These are phyloP conservation scores for Cyclotella sp. DNA, from an alignment of 108 stramenopile species.

Conservation along the genomic window DNA sequence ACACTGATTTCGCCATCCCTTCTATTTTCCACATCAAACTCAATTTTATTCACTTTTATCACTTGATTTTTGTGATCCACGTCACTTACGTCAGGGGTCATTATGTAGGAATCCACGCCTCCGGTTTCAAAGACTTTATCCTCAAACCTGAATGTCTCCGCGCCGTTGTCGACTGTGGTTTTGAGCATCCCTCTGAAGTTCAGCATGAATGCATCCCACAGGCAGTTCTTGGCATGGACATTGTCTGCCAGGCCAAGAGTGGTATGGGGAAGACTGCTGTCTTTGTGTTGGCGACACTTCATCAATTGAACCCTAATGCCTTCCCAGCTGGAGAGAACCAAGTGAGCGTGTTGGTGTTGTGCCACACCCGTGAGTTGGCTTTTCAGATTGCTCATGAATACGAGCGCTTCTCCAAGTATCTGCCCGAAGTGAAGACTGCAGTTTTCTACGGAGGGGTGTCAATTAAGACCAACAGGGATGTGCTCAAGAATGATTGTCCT, in stretches of 20 bases:
- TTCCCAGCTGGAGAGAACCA: constrained; percentile 76
- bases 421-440: constrained; percentile 96
- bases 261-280: constrained; percentile 99
- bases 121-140: constrained; percentile 98
- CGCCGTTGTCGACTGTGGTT: constrained; percentile 99
- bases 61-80: constrained; percentile 14
- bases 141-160: constrained; percentile 99
- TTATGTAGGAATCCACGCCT: constrained; percentile 99
- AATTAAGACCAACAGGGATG: constrained; percentile 86
- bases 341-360: constrained; percentile 93
- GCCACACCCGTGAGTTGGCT: constrained; percentile 99
- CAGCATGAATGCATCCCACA: constrained; percentile 99
- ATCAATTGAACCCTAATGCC: constrained; percentile 86
- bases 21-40: constrained; percentile 8
- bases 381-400: constrained; percentile 99
- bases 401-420: constrained; percentile 98
- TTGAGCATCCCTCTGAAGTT: constrained; percentile 99
- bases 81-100: constrained; percentile 81
- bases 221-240: constrained; percentile 98
- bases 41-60: constrained; percentile 19
- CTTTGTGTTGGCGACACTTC: constrained; percentile 98
- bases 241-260: constrained; percentile 99
- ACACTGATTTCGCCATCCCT: constrained; percentile 4
- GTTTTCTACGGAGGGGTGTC: constrained; percentile 98
- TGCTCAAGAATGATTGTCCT: constrained; percentile 94